Base-by-base conservation (phyloP, 192 early-diverging fungal genomes). In the Coemansia brasiliensis region DNA sequence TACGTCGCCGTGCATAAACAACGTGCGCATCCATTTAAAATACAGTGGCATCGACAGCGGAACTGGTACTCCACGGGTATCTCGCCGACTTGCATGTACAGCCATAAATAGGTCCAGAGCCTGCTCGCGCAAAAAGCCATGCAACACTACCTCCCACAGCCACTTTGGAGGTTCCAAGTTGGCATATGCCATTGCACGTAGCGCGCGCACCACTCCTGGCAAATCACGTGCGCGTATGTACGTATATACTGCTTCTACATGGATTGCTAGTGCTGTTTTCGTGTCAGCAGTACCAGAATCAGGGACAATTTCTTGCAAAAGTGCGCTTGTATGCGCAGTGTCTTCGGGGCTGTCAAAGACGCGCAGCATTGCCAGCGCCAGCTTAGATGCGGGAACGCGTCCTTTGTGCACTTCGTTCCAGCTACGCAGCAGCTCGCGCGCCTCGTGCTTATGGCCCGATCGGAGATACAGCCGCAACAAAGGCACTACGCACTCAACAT, bases 11-110 rank as follows among this genome's bases (percentile, higher is more conserved):
- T 79, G 76, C 9, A 69, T 65, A 20, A 58, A 65, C 54, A 79
- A 54, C 40, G 63, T 20, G 21, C 55, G 69, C 76, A 79, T 79
- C 76, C 76, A 79, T 38, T 39, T 29, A 10, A 62, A 54, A 57
- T 79, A 79, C 24, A 79, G 52, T 8, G 76, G 70, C 45, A 73
- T 40, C 5, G 76, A 69, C 9, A 79, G 65, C 17, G 76, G 76
- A 35, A 7, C 32, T 7, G 32, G 32, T 39, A 63, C 45, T 25
- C 53, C 49, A 9, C 73, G 48, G n/a, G 46, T 53, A 24, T 79
- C 63, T 13, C 67, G 61, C 32, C 73, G 29, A 39, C 64, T 73
- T 17, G 63, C 76, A 25, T 66, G 71, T 29, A 59, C 55, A 0
- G 63, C 54, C 18, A 73, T 71, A 38, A 79, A 79, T 52, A 79